These are phyloP conservation scores for Daldinia sp. DNA, from an alignment of 2,329 filamentous ascomycete species.

Conservation along the genomic window DNA sequence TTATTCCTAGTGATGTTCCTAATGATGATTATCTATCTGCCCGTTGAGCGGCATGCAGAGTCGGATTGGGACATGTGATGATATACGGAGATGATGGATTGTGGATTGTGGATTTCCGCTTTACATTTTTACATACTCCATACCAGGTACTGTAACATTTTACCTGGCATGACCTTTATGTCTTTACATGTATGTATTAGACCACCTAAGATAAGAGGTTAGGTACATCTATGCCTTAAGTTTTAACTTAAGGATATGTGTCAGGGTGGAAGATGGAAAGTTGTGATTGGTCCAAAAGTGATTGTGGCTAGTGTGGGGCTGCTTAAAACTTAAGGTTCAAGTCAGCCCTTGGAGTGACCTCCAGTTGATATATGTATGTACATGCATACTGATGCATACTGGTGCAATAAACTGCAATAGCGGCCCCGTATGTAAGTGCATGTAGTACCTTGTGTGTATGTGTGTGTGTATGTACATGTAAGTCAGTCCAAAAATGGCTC, in stretches of 20 bases:
- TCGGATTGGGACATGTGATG: slow-evolving; percentile 9
- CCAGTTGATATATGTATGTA: not conserved
- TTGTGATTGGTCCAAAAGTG: no score
- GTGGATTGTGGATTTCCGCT: not conserved
- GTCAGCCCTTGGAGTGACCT: no score
- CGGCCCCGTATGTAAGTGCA: not conserved
- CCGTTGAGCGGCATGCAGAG: slow-evolving; percentile 6
- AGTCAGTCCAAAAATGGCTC: slow-evolving; percentile 39
- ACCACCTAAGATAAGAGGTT: no score
- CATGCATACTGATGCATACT: slow-evolving; percentile 3
- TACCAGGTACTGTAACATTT: no score
- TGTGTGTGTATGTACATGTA: slow-evolving; percentile 10
- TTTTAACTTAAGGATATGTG: no score
- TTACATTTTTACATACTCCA: not conserved
- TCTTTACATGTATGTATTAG: not conserved
- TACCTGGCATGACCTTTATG: no score
- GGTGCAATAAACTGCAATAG: not conserved
- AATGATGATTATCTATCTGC: not conserved
- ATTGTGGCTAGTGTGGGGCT: no score
- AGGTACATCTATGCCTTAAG: no score
- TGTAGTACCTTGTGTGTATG: not conserved
- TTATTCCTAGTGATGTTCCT: not conserved
- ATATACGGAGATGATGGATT: not conserved
- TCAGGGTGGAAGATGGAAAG: no score
- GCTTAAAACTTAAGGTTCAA: no score